Base-by-base conservation (phyloP, 2,329 filamentous ascomycete species). In the Metarhizium robertsii region DNA sequence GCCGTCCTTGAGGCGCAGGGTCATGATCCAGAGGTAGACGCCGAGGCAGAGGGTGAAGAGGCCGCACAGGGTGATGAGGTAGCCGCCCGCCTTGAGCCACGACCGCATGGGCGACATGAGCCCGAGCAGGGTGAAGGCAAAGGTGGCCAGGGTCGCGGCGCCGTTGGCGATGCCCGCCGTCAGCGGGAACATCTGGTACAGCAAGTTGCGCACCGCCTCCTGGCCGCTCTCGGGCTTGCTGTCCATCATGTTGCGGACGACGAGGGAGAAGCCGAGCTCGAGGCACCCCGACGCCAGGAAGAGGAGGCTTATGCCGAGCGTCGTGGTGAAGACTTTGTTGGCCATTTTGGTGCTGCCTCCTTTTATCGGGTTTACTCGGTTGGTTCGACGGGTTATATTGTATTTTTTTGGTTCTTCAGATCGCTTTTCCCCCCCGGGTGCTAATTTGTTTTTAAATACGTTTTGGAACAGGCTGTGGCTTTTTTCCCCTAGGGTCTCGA, bases 121-220 rank as follows among this genome's bases (percentile, higher is more conserved):
- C n/a, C 82, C 87, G 3, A 87, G 87, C 16, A 94, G 71, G 6
- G 86, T 87, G 58, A 85, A 67, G 55, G 85, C 64, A 69, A 90
- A 90, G 29, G 85, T 84, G 62, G 83, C 65, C 69, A 92, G 84
- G 67, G 91, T 80, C 65, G 92, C 75, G 64, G 85, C 76, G 58
- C 85, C 81, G 69, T 92, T 92, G 65, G 79, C 84, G 60, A 92
- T 83, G 57, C 84, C 86, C 53, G 84, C 87, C 80, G 73, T 75
- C 52, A 84, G 68, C 10, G 80, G 80, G 55, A 83, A 81, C 34
- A 68, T 66, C 60, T 75, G 72, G 66, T 81, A 80, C 25, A 83
- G 66, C 46, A 83, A 67, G 59, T 79, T 73, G 55, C 75, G 72
- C 34, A 77, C 77, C 32, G 76, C 78, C 55, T 79, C 70, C 55